Evolutionary conservation across 2,329 filamentous ascomycete genomes (phyloP).

Genomic region (Trichoderma koningii): DNA sequence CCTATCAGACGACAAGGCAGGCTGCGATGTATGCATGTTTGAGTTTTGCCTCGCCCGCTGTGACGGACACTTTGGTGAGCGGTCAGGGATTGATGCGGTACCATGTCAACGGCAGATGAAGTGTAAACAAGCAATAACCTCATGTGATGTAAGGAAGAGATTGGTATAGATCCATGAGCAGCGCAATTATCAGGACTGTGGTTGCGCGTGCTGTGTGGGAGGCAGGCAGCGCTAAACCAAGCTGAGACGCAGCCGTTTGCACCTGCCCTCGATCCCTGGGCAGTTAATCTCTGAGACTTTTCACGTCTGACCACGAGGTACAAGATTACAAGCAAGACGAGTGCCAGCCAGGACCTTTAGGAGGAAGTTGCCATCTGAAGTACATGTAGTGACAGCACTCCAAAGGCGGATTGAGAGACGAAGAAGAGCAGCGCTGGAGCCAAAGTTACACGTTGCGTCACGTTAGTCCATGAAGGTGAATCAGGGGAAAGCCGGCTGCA

Average conservation of each 20-base stretch:
- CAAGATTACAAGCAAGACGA: no score
- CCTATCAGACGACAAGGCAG: not conserved
- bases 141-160: slow-evolving; percentile 3
- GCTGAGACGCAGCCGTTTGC: slow-evolving; percentile 17
- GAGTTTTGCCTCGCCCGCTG: not conserved
- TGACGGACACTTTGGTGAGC: no score
- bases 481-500: slow-evolving; percentile 13
- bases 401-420: no score
- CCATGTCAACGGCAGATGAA: no score
- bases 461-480: not conserved
- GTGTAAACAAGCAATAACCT: not conserved
- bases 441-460: slow-evolving; percentile 2
- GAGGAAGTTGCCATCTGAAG: no score
- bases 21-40: not conserved
- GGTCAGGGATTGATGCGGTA: no score
- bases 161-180: not conserved
- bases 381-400: no score
- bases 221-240: not conserved
- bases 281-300: slow-evolving; percentile 16
- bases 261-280: not conserved
- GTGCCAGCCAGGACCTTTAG: no score
- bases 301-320: not conserved
- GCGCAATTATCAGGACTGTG: slow-evolving; percentile 1
- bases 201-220: not conserved
- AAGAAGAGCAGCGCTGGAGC: not conserved